Evolutionary conservation across 441 rosid species (phyloP).

Genomic region (Adansonia gregorii): DNA sequence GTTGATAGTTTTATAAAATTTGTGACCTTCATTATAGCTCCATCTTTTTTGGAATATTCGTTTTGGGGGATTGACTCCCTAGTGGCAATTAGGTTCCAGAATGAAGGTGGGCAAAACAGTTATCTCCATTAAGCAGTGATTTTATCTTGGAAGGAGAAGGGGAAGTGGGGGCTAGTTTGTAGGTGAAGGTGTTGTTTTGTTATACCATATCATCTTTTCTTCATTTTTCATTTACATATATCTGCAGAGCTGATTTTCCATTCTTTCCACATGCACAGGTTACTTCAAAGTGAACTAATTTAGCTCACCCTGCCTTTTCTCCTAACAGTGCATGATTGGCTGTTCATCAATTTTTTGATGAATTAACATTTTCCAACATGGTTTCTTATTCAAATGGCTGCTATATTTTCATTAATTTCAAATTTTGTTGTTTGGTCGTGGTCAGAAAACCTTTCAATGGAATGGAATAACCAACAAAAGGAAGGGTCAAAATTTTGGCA

Average conservation of each 20-base stretch:
- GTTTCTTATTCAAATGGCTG: slow-evolving; percentile 10
- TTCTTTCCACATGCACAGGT: background rate
- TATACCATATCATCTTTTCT: background rate
- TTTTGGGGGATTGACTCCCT: too few species aligned
- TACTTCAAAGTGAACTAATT: slow-evolving; percentile 7
- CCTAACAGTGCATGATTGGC: background rate
- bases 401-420: slow-evolving; percentile 13
- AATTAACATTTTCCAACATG: background rate
- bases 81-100: background rate
- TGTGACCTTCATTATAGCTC: slow-evolving; percentile 12
- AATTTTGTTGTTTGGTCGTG: slow-evolving; percentile 28
- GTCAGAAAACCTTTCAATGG: slow-evolving; percentile 72
- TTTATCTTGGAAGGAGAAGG: background rate
- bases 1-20: slow-evolving; percentile 24
- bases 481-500: slow-evolving; percentile 96
- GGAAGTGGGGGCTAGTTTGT: background rate
- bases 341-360: background rate
- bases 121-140: background rate
- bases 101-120: background rate
- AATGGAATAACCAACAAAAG: slow-evolving; percentile 85
- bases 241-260: background rate
- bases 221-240: background rate
- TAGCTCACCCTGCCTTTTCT: background rate
- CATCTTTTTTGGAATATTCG: background rate
- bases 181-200: background rate